phyloP scores from a whole-genome alignment of 345 rosid genomes.

The Corchorus capsularis region DNA sequence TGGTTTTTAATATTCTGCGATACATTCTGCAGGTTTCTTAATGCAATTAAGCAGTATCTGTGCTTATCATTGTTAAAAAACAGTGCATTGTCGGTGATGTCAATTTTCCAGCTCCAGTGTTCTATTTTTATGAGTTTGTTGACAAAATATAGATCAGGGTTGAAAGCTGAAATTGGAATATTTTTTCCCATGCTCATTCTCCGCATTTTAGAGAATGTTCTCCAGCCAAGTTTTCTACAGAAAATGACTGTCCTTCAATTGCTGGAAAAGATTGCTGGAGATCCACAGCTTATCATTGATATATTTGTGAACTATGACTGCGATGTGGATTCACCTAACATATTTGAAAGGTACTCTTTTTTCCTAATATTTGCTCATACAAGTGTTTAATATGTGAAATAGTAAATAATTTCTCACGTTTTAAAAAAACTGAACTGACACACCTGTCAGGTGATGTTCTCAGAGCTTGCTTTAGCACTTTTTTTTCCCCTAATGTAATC shows the following conservation, averaged over 20 bases:
- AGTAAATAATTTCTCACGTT: not conserved
- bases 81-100: conserved; percentile 91
- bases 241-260: conserved; percentile 91
- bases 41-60: conserved; percentile 80
- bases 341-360: conserved; percentile 82
- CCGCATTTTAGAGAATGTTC: conserved; percentile 93
- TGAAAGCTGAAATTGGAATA: conserved; percentile 91
- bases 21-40: conserved; percentile 71
- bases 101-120: conserved; percentile 96
- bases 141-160: conserved; percentile 75
- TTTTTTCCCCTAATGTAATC: not conserved
- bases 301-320: conserved; percentile 95
- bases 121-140: conserved; percentile 77
- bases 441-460: not conserved
- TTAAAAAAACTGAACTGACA: not conserved
- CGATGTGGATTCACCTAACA: conserved; percentile 91
- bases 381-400: not conserved
- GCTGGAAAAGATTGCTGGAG: conserved; percentile 77
- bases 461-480: not conserved
- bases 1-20: conserved; percentile 17
- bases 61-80: conserved; percentile 92
- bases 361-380: not conserved
- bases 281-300: conserved; percentile 80
- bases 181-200: conserved; percentile 96
- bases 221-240: conserved; percentile 96